These are phyloP conservation scores for Lipomyces starkeyi DNA, from an alignment of 805 yeast species.

Conservation along the genomic window DNA sequence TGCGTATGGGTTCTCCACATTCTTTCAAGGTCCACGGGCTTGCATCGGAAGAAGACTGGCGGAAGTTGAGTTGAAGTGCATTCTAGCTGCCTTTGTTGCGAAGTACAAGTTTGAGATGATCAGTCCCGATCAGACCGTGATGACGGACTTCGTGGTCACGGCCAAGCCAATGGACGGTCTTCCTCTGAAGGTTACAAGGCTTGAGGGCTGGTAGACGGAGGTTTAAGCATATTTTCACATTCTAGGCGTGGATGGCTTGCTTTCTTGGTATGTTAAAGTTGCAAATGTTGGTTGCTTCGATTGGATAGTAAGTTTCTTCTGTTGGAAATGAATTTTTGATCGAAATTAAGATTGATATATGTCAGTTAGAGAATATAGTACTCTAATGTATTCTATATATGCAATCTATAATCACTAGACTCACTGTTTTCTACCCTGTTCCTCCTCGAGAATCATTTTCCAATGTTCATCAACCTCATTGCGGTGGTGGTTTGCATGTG, in stretches of 20 bases:
- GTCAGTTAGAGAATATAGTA: no score
- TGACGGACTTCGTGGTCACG: slow-evolving; percentile 21
- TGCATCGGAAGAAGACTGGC: slow-evolving; percentile 34
- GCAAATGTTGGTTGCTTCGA: background rate
- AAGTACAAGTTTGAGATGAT: slow-evolving; percentile 23
- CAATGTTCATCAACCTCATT: slow-evolving; percentile 24
- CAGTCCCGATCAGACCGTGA: slow-evolving; percentile 13
- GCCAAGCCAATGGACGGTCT: slow-evolving; percentile 24
- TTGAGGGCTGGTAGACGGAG: slow-evolving; percentile 15
- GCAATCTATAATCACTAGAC: background rate
- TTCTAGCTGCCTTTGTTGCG: slow-evolving; percentile 25
- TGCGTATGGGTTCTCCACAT: slow-evolving; percentile 31
- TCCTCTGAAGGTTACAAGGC: slow-evolving; percentile 31
- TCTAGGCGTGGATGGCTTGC: background rate
- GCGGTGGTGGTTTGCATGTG: background rate
- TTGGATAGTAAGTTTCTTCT: background rate
- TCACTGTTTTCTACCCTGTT: slow-evolving; percentile 5
- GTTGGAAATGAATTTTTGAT: background rate
- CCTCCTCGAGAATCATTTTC: slow-evolving; percentile 21
- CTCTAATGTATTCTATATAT: background rate
- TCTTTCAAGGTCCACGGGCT: slow-evolving; percentile 31
- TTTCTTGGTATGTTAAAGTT: background rate
- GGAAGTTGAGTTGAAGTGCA: slow-evolving; percentile 27
- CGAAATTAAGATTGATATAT: no score
- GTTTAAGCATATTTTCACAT: background rate